These are phyloP conservation scores for Sanghuangporus sanghuang DNA, from an alignment of 1,284 basidiomycete genomes.

Conservation along the genomic window DNA sequence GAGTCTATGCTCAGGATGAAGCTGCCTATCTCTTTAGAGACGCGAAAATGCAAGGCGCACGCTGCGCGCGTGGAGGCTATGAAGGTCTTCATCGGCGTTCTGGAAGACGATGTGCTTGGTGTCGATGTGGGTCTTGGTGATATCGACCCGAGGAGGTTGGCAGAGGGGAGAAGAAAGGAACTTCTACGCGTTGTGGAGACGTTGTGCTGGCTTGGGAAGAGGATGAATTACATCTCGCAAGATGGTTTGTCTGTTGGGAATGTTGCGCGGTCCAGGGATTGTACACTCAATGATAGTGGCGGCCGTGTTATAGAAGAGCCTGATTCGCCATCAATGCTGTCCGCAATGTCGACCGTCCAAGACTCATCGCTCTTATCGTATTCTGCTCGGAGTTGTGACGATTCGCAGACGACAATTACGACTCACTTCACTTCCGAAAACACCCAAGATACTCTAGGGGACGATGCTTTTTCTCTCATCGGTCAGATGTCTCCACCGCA, in stretches of 20 bases:
- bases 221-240: constrained; percentile 33
- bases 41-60: constrained; percentile 36
- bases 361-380: background rate
- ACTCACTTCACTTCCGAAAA: background rate
- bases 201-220: constrained; percentile 58
- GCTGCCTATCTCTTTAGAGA: constrained; percentile 38
- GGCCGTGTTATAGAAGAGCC: background rate
- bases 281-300: background rate
- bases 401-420: constrained; percentile 11
- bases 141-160: constrained; percentile 57
- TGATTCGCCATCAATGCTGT: constrained; percentile 1
- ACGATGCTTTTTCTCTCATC: background rate
- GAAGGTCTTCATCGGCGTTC: constrained; percentile 72
- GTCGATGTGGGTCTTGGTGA: constrained; percentile 43
- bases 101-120: constrained; percentile 61
- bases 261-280: background rate
- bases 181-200: constrained; percentile 56
- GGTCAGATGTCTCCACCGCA: background rate
- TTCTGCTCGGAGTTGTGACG: background rate
- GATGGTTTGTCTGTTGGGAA: constrained; percentile 18
- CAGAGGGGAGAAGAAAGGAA: constrained; percentile 57
- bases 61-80: constrained; percentile 50
- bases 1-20: constrained; percentile 49
- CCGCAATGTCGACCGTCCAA: background rate
- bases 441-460: background rate